phyloP scores from a whole-genome alignment of 208 protist genomes.

The Strigomonas culicis region DNA sequence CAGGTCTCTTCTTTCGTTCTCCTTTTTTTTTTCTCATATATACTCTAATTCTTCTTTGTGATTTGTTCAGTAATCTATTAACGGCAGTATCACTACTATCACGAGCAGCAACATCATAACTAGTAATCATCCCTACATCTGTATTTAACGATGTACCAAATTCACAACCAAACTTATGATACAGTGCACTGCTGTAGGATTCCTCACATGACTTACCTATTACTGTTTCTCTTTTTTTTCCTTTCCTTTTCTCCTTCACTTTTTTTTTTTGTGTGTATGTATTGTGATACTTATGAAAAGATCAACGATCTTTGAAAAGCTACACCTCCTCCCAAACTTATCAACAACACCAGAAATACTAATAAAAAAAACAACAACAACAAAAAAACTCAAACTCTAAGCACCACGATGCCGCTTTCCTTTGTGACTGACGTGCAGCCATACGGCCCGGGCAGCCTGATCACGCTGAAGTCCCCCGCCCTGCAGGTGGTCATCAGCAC shows the following conservation, averaged over 20 bases:
- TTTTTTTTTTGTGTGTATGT: not conserved
- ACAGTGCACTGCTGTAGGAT: no score
- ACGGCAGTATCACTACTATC: no score
- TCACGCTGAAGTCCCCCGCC: slow-evolving; percentile 31
- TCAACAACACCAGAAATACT: not conserved
- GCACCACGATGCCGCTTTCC: slow-evolving; percentile 10
- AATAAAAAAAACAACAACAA: slow-evolving; percentile 7
- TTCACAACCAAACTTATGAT: no score
- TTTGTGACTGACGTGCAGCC: slow-evolving; percentile 27
- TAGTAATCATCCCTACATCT: no score
- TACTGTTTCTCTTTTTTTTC: slow-evolving; percentile 12
- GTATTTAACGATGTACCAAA: no score
- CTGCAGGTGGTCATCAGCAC: slow-evolving; percentile 43
- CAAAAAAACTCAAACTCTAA: slow-evolving; percentile 5
- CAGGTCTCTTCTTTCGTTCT: not conserved
- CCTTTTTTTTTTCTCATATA: slow-evolving; percentile 6
- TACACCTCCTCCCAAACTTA: not conserved
- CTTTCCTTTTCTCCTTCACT: not conserved
- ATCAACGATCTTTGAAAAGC: not conserved
- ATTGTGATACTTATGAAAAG: not conserved
- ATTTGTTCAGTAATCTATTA: no score
- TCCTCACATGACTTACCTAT: not conserved
- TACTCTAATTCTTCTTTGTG: no score
- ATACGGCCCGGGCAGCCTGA: slow-evolving; percentile 37
- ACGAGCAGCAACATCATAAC: no score